These are phyloP conservation scores for Globisporangium abappressorium DNA, from an alignment of 352 stramenopile species.

Conservation along the genomic window DNA sequence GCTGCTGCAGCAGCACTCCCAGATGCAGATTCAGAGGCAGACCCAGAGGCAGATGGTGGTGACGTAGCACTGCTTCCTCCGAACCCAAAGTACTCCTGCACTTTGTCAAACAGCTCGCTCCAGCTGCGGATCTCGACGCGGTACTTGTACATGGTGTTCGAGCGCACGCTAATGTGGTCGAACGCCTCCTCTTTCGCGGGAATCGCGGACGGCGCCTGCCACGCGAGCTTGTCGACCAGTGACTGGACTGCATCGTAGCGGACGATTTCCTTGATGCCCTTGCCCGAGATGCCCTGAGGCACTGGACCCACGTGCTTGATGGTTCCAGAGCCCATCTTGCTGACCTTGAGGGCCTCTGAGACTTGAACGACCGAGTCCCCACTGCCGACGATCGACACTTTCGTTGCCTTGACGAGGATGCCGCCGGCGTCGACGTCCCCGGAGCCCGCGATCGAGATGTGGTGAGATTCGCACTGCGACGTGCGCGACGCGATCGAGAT, in stretches of 20 bases:
- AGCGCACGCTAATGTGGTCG: conserved; percentile 6
- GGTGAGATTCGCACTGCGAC: conserved; percentile 12
- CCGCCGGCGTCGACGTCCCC: conserved; percentile 23
- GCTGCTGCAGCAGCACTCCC: background rate
- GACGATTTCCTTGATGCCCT: conserved; percentile 4
- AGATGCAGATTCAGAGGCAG: background rate
- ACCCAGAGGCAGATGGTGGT: background rate
- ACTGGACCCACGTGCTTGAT: conserved; percentile 17
- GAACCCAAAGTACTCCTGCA: conserved; percentile 12
- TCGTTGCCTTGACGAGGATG: conserved; percentile 11
- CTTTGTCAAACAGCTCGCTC: conserved; percentile 8
- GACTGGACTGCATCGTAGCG: background rate
- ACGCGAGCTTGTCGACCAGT: conserved; percentile 11
- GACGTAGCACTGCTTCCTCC: background rate
- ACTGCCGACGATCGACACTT: conserved; percentile 21
- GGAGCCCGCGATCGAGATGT: conserved; percentile 24
- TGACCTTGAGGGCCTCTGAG: conserved; percentile 5
- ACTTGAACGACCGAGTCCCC: conserved; percentile 20
- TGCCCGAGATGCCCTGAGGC: conserved; percentile 2
- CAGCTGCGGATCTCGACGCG: conserved; percentile 17
- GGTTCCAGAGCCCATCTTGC: conserved; percentile 18
- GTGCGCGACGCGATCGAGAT: conserved; percentile 17
- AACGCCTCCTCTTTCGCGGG: conserved; percentile 16
- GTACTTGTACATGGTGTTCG: conserved; percentile 1
- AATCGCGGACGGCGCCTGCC: conserved; percentile 4